These are phyloP conservation scores for Trichoderma sp. DNA, from an alignment of 2,329 filamentous ascomycete genomes.

Conservation along the genomic window DNA sequence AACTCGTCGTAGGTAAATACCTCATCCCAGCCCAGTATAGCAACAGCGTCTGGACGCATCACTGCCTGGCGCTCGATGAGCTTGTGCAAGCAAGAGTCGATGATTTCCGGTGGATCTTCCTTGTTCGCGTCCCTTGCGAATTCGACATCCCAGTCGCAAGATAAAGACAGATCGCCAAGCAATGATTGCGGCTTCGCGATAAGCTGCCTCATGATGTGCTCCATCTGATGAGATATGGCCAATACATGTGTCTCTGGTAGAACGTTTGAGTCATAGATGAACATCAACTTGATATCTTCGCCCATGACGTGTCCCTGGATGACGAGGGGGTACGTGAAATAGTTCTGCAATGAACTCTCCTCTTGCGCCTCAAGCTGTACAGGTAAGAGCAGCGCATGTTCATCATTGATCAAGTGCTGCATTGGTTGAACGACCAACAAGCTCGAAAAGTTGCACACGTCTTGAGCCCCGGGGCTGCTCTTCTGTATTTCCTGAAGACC, in stretches of 20 bases:
- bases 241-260: neutral
- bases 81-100: neutral
- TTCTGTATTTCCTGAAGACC: slow-evolving; percentile 28
- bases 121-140: neutral
- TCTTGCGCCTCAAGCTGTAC: neutral
- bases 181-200: neutral
- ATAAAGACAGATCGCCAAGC: neutral
- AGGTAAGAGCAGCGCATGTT: neutral
- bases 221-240: slow-evolving; percentile 10
- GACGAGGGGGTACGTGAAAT: neutral
- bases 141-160: neutral
- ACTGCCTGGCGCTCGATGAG: neutral
- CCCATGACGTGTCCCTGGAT: neutral
- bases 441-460: neutral
- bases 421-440: slow-evolving; percentile 13
- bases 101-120: neutral
- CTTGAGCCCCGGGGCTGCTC: neutral
- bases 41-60: neutral
- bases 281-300: neutral
- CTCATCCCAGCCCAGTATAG: neutral
- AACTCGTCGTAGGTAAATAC: neutral
- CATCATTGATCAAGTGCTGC: neutral
- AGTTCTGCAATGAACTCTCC: neutral
- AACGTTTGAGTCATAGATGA: slow-evolving; percentile 16
- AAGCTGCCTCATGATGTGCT: slow-evolving; percentile 4